Conservation (phyloP, 75 land plant genomes). For the Pinus tabuliformis region DNA sequence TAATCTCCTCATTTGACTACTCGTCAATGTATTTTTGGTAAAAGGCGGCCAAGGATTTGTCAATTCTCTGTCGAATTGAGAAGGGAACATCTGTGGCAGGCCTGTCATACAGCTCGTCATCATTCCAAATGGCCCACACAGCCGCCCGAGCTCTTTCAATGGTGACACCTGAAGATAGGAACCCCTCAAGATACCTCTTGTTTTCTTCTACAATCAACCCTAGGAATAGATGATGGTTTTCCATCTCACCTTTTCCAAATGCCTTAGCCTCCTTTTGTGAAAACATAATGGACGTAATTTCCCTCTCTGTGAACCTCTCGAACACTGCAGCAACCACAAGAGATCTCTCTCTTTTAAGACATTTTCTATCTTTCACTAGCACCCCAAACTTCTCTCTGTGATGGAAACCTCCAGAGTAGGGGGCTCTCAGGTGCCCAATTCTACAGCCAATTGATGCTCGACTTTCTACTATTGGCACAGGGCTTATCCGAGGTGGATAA, state of each 20-base stretch:
- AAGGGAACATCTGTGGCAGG: conserved; percentile 75
- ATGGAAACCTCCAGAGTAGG: neutral
- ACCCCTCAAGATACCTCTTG: conserved; percentile 43
- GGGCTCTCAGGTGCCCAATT: neutral
- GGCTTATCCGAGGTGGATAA: neutral
- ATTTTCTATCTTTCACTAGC: neutral
- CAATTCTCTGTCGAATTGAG: conserved; percentile 18
- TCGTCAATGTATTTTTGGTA: too few species aligned
- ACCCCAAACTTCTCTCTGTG: neutral
- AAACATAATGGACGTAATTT: conserved; percentile 81
- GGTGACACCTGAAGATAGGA: conserved; percentile 64
- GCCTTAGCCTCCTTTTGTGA: conserved; percentile 84
- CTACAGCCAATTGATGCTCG: neutral
- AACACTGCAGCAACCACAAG: conserved; percentile 58
- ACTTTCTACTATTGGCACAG: neutral
- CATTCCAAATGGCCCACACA: conserved; percentile 8
- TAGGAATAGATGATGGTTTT: conserved; percentile 72
- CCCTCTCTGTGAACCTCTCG: conserved; percentile 93
- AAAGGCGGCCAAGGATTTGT: too few species aligned
- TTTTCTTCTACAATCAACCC: conserved; percentile 82
- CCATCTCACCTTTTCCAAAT: conserved; percentile 60
- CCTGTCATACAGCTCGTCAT: neutral
- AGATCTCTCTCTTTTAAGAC: conserved; percentile 7
- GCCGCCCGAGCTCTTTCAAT: conserved; percentile 73
- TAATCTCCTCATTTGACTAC: too few species aligned